Conservation (phyloP, 345 rosid species). For the Populus nigra region DNA sequence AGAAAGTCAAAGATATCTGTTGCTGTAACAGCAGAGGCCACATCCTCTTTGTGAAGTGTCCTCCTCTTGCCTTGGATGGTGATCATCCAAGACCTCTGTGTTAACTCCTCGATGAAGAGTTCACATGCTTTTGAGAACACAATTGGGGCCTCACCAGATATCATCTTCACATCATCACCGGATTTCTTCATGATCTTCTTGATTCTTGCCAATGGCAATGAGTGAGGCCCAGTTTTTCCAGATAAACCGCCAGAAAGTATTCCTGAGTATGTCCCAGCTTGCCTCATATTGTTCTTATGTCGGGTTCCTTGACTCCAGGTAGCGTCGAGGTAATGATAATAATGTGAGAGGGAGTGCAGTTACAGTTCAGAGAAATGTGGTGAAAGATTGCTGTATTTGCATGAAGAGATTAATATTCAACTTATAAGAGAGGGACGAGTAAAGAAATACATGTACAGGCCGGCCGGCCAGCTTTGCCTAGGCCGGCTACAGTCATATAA, state of each 20-base stretch:
- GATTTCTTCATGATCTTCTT: constrained; percentile 77
- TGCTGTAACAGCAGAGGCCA: constrained; percentile 49
- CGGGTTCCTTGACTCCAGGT: background rate
- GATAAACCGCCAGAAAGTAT: constrained; percentile 30
- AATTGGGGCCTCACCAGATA: constrained; percentile 61
- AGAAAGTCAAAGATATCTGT: constrained; percentile 65
- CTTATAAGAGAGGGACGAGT: background rate
- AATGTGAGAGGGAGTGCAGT: background rate
- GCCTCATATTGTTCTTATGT: constrained; percentile 40
- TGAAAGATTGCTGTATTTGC: background rate
- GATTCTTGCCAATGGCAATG: constrained; percentile 61
- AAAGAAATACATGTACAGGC: background rate
- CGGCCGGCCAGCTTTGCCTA: constrained; percentile 28
- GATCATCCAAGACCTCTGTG: constrained; percentile 54
- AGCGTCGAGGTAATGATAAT: background rate
- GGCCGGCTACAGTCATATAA: constrained; percentile 30
- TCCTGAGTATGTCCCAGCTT: constrained; percentile 52
- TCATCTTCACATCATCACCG: constrained; percentile 58
- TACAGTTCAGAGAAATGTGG: background rate
- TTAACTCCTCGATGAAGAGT: constrained; percentile 57
- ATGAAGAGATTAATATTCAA: background rate
- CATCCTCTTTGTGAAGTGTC: constrained; percentile 59
- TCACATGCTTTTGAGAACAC: constrained; percentile 65
- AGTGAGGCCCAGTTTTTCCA: constrained; percentile 44
- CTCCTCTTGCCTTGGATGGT: constrained; percentile 57